A percentile compares a stretch with the other conserved stretches of the same genome.
These are phyloP conservation scores for Yarrowia galli DNA, from an alignment of 1,139 yeast species.

Conservation along the genomic window DNA sequence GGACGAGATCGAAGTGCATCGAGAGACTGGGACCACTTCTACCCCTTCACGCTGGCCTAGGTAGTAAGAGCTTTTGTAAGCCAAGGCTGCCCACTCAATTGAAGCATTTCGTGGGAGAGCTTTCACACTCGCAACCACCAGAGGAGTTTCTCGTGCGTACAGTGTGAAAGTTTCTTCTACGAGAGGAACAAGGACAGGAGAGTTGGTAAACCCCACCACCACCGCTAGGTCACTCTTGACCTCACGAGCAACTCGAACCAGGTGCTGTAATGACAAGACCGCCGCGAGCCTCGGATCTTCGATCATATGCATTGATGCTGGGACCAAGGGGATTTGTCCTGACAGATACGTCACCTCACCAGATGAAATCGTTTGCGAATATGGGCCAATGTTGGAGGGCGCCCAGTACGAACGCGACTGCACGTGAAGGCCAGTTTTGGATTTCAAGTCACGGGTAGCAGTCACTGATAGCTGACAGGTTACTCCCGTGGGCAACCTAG, in stretches of 20 bases:
- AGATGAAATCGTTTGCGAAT: constrained; percentile 78
- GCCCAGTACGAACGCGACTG: constrained; percentile 97
- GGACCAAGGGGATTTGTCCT: constrained; percentile 90
- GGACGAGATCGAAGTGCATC: background rate
- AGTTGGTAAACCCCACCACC: constrained; percentile 39
- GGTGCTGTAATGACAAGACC: constrained; percentile 74
- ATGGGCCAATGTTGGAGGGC: constrained; percentile 97
- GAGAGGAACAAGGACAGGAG: background rate
- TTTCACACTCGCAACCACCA: constrained; percentile 61
- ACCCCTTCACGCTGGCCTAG: constrained; percentile 10
- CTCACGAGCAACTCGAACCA: constrained; percentile 67
- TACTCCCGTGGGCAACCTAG: constrained; percentile 55
- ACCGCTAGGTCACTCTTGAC: constrained; percentile 52
- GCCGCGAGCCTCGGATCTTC: constrained; percentile 47
- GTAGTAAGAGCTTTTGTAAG: background rate
- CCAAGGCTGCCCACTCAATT: constrained; percentile 71
- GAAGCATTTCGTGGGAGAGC: constrained; percentile 72
- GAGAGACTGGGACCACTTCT: background rate
- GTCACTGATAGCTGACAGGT: constrained; percentile 63
- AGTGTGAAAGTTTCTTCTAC: constrained; percentile 42
- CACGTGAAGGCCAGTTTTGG: constrained; percentile 73
- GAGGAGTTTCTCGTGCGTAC: constrained; percentile 40
- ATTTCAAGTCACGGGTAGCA: constrained; percentile 32
- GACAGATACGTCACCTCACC: constrained; percentile 69
- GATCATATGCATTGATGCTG: constrained; percentile 63